phyloP scores from a whole-genome alignment of 306 rosid species.

The Arachis hypogaea region DNA sequence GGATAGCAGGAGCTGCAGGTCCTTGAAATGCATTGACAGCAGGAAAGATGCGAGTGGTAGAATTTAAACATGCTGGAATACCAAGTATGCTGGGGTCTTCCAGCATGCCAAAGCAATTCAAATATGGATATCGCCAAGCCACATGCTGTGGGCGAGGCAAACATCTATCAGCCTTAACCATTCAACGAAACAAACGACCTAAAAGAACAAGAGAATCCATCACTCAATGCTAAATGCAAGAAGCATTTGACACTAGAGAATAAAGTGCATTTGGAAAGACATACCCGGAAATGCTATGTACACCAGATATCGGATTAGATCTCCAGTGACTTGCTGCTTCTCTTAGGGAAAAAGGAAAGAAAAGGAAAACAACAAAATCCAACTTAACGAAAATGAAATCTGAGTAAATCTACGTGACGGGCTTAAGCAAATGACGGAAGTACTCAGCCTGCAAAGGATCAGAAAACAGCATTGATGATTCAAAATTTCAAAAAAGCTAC shows the following conservation, averaged over 20 bases:
- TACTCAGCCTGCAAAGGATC: constrained; percentile 71
- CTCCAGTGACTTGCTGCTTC: constrained; percentile 42
- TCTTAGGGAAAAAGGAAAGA: constrained; percentile 38
- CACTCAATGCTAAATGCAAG: constrained; percentile 20
- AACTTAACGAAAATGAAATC: constrained; percentile 38
- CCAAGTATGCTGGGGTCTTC: constrained; percentile 44
- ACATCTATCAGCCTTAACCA: constrained; percentile 56
- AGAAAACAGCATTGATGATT: constrained; percentile 21
- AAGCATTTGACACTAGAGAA: neutral
- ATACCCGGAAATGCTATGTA: constrained; percentile 45
- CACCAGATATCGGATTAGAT: constrained; percentile 36
- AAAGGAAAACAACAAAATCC: constrained; percentile 45
- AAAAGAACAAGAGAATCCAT: constrained; percentile 31
- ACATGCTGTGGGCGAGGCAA: constrained; percentile 49
- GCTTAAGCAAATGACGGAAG: constrained; percentile 82
- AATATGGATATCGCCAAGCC: constrained; percentile 54
- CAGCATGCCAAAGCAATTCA: constrained; percentile 41
- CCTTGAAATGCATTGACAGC: constrained; percentile 40
- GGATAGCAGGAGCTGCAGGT: constrained; percentile 40
- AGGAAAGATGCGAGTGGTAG: constrained; percentile 37
- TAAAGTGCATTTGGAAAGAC: constrained; percentile 35
- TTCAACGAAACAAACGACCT: constrained; percentile 54
- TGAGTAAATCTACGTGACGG: constrained; percentile 68
- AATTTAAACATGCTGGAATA: constrained; percentile 37
- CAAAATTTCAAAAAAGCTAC: constrained; percentile 18